Evolutionary conservation across 2,329 filamentous ascomycete species (phyloP), one percentile per base, ranked within the genome.

Genomic region (Sporothrix protearum): DNA sequence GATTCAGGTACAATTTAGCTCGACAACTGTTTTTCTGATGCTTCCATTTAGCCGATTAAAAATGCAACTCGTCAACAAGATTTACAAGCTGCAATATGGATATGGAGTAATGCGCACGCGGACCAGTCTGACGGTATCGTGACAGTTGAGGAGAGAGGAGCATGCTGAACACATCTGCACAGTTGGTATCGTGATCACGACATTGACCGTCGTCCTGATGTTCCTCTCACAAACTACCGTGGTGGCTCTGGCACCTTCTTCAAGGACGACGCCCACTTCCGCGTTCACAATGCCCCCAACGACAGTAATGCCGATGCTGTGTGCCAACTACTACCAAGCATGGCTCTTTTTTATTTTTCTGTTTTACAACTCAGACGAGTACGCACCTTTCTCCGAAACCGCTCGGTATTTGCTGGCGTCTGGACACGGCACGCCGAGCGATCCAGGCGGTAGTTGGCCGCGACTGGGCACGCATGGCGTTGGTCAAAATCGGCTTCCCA

Each of bases 401-500:
- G 42, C 9, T 14, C 30, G 28, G 57, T 61, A 7, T 42, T 61
- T 9, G 33, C 19, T n/a, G 33, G 57, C 33, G 57, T 61, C 16
- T 61, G 57, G 57, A 61, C 30, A 33, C 33, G 19, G 19, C 39
- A 39, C 33, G 33, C 57, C 57, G 33, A 12, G 2, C 77, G 80
- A 19, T 82, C 25, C 79, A 81, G 14, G 71, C 77, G 9, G 78
- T 86, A 9, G 81, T 86, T 8, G 84, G 80, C 2, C 77, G 79
- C 19, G 86, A 86, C 77, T 86, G 84, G 84, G 84, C 84, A 1
- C 81, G 81, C 72, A 86, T 86, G 85, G 84, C 84, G 4, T 85
- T 82, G 73, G 83, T 83, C 12, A 84, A 86, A 57, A 84, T 86
- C 42, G 83, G 82, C 14, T n/a, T n/a, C n/a, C n/a, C 82, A 86